These are phyloP conservation scores for Musa acuminata DNA, from an alignment of 176 grass and related monocot genomes.

Conservation along the genomic window DNA sequence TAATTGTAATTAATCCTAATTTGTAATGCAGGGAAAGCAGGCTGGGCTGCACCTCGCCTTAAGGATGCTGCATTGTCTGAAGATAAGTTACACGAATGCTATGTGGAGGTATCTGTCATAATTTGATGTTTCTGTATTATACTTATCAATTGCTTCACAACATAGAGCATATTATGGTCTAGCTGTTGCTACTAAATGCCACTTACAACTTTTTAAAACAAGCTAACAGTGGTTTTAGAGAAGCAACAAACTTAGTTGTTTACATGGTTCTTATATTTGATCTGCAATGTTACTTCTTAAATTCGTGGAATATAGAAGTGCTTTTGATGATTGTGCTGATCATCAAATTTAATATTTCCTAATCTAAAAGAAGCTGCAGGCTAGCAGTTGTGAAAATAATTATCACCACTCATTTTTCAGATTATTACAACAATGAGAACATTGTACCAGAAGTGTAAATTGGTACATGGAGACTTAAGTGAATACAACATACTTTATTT, in stretches of 20 bases:
- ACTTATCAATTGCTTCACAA: too few relatives aligned
- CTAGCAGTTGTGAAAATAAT: background rate
- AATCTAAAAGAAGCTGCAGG: background rate
- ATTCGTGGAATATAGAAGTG: background rate
- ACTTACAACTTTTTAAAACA: too few relatives aligned
- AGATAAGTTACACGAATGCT: slow-evolving; percentile 67
- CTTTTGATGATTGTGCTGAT: background rate
- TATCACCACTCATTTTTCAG: slow-evolving; percentile 27
- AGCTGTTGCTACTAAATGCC: too few relatives aligned
- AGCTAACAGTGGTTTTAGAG: too few relatives aligned
- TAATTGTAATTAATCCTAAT: slow-evolving; percentile 1
- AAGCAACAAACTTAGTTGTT: too few relatives aligned
- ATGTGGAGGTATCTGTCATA: slow-evolving; percentile 59
- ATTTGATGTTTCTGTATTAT: background rate
- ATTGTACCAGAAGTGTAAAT: slow-evolving; percentile 89
- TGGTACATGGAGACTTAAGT: slow-evolving; percentile 97
- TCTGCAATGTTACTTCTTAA: too few relatives aligned
- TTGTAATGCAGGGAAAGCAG: slow-evolving; percentile 57
- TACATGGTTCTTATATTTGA: too few relatives aligned
- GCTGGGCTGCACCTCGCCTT: slow-evolving; percentile 76
- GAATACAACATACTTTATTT: slow-evolving; percentile 99
- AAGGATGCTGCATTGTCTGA: slow-evolving; percentile 80
- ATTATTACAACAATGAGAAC: slow-evolving; percentile 82
- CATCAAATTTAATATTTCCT: background rate
- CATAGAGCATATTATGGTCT: too few relatives aligned